phyloP scores from a whole-genome alignment of 164 flowering plant species.

The Amborella trichopoda region DNA sequence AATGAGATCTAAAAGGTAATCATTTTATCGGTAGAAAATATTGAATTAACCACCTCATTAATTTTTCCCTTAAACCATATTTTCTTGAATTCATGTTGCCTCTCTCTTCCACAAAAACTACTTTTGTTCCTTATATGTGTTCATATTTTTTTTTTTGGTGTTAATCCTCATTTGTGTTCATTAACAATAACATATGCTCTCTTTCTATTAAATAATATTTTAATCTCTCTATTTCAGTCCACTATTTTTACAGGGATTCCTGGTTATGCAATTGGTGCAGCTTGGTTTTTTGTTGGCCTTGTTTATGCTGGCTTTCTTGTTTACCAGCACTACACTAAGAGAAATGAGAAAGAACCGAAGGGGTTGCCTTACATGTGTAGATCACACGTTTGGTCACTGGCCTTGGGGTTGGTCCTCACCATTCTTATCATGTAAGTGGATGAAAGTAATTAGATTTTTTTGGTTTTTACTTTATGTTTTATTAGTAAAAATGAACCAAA shows the following conservation, averaged over 20 bases:
- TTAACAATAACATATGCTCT: background rate
- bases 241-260: conserved; percentile 50
- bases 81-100: too few species aligned
- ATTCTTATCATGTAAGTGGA: conserved; percentile 65
- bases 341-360: conserved; percentile 15
- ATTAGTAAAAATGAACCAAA: too few species aligned
- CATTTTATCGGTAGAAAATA: too few species aligned
- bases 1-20: too few species aligned
- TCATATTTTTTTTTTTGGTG: background rate
- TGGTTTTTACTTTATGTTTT: too few species aligned
- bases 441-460: too few species aligned
- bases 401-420: conserved; percentile 35
- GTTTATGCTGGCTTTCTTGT: conserved; percentile 34
- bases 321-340: conserved; percentile 8
- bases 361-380: conserved; percentile 20
- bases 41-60: too few species aligned
- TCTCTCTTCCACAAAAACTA: too few species aligned
- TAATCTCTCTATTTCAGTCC: conserved; percentile 36
- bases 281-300: conserved; percentile 62
- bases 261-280: conserved; percentile 50
- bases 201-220: too few species aligned
- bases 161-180: background rate
- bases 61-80: too few species aligned
- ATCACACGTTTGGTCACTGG: conserved; percentile 30
- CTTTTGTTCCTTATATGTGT: too few species aligned